Evolutionary conservation across 1,284 basidiomycete genomes (phyloP).

Genomic region (Ceratobasidium sp.): DNA sequence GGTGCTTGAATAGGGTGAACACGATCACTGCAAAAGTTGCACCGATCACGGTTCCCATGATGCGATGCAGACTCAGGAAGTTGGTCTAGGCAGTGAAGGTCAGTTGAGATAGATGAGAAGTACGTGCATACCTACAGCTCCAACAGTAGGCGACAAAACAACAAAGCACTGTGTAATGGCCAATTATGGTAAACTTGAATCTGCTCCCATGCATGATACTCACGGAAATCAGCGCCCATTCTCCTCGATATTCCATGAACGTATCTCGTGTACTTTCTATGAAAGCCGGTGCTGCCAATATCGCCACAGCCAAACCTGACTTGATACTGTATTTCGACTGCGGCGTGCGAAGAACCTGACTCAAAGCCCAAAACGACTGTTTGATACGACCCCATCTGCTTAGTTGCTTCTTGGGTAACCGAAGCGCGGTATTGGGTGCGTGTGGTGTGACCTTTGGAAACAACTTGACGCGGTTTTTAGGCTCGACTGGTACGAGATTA

Average conservation of each 20-base stretch:
- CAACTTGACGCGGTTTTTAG: constrained; percentile 35
- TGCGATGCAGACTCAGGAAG: constrained; percentile 79
- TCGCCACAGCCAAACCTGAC: constrained; percentile 70
- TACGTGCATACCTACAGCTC: constrained; percentile 68
- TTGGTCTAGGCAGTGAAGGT: constrained; percentile 73
- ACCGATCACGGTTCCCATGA: constrained; percentile 87
- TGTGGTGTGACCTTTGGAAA: constrained; percentile 89
- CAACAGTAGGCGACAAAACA: constrained; percentile 90
- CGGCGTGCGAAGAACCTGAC: constrained; percentile 76
- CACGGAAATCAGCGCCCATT: constrained; percentile 95
- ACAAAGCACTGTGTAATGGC: constrained; percentile 76
- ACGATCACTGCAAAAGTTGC: constrained; percentile 80
- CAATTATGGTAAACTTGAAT: neutral
- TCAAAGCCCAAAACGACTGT: constrained; percentile 81
- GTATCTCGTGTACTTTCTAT: constrained; percentile 80
- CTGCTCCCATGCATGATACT: constrained; percentile 53
- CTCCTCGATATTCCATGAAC: constrained; percentile 87
- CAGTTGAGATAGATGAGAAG: constrained; percentile 26
- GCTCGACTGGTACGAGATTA: constrained; percentile 5
- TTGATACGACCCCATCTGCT: constrained; percentile 71
- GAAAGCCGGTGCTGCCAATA: constrained; percentile 89
- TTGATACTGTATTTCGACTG: constrained; percentile 92
- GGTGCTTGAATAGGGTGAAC: constrained; percentile 82
- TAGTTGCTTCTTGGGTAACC: constrained; percentile 73
- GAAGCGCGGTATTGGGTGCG: constrained; percentile 86